Base-by-base conservation (phyloP, 164 flowering plant species). In the Aristolochia fimbriata region DNA sequence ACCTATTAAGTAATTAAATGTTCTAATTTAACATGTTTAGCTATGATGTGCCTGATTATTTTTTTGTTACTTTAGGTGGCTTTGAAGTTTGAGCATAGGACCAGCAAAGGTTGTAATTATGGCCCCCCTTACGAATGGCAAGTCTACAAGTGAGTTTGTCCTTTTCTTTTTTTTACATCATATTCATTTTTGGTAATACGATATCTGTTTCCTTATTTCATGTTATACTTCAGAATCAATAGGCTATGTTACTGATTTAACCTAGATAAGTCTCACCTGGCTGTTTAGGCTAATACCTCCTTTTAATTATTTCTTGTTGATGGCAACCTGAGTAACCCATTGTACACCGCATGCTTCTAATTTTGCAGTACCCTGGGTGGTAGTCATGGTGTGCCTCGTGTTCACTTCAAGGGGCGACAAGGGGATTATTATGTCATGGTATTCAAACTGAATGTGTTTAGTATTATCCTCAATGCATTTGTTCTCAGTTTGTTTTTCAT, bases 61-160 rank as follows among this genome's bases (percentile, higher is more conserved):
- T 49, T 23, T 52, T 11, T n/a, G 15, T 27, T 37, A 5, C 20
- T 52, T 6, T 61, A 89, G 95, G 95, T 89, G 15, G 97, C 97
- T 4, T 73, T 89, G 51, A 89, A 85, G 62, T 85, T 87, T 67
- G 94, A 89, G 81, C 94, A 89, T 60, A 77, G 83, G 71, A 83
- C 68, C 63, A 89, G 97, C 68, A 89, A 89, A 72, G 97, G 97
- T 55, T 89, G 97, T 66, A 85, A 80, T 61, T 72, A 81, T 78
- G 94, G 94, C 48, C 94, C 97, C 4, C 94, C 94, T 3, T 79
- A 83, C 55, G 97, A 87, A 78, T 87, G 97, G 94, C 88, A 83
- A 80, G 90, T 87, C 37, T 89, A 89, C 80, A 82, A 69, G 94
- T 87, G 61, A 49, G 89, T 57, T 30, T 6, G 10, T 24, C 41